phyloP scores from a whole-genome alignment of 306 rosid genomes.

The Prosopis cineraria region DNA sequence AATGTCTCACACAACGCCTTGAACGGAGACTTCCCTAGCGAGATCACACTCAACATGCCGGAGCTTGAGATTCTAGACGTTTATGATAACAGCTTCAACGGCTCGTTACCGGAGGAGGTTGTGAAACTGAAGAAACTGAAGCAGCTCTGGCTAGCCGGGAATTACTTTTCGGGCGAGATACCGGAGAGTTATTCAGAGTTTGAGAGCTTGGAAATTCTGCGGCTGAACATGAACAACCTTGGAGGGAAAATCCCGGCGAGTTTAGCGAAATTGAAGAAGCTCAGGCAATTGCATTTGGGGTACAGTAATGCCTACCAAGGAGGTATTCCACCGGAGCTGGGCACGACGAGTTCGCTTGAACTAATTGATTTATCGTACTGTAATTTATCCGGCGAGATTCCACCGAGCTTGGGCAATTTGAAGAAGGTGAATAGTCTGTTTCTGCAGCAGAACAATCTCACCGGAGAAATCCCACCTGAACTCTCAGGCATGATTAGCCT shows the following conservation, averaged over 20 bases:
- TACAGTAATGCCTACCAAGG: slow-evolving; percentile 62
- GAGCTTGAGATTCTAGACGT: slow-evolving; percentile 63
- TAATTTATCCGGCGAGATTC: slow-evolving; percentile 73
- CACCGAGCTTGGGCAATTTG: slow-evolving; percentile 48
- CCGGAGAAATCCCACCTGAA: slow-evolving; percentile 64
- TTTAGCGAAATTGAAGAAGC: slow-evolving; percentile 51
- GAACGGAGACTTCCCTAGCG: slow-evolving; percentile 48
- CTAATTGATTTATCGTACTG: slow-evolving; percentile 55
- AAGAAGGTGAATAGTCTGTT: slow-evolving; percentile 49
- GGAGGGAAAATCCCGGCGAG: slow-evolving; percentile 65
- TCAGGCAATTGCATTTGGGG: slow-evolving; percentile 52
- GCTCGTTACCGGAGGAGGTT: slow-evolving; percentile 55
- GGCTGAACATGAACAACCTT: slow-evolving; percentile 45
- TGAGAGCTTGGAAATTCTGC: slow-evolving; percentile 56
- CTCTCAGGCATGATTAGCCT: slow-evolving; percentile 62
- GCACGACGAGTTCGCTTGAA: slow-evolving; percentile 48
- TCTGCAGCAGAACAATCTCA: slow-evolving; percentile 72
- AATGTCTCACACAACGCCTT: slow-evolving; percentile 74
- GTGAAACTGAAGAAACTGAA: slow-evolving; percentile 46
- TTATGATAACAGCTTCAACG: slow-evolving; percentile 68
- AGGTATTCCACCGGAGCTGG: slow-evolving; percentile 76
- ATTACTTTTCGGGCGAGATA: slow-evolving; percentile 59
- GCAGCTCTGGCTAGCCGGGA: slow-evolving; percentile 64
- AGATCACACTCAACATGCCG: slow-evolving; percentile 40
- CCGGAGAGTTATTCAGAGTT: slow-evolving; percentile 71